Base-by-base conservation (phyloP, 306 rosid genomes). In the Dicorynia guianensis region DNA sequence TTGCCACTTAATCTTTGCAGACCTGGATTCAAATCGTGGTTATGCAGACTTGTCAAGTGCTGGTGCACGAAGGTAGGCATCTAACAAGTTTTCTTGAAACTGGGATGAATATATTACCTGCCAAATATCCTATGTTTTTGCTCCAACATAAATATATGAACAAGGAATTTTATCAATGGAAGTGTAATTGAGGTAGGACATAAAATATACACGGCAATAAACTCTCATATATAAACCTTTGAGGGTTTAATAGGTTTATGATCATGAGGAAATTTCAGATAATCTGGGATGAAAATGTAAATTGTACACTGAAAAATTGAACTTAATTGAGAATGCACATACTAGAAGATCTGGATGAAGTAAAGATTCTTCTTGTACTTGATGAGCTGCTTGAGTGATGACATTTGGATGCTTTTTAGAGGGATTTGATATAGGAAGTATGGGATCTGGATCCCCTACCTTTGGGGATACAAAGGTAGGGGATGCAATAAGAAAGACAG, bases 41-140 rank as follows among this genome's bases (percentile, higher is more conserved):
- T 75, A 75, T 79, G 73, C 60, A 13, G 82, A 75, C 71, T 60
- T 79, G 64, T 69, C 87, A 59, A 54, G 68, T 68, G 81, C 79
- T 46, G 84, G 81, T 66, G 40, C 73, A 50, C 81, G 69, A 66
- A 83, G 87, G 87, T 83, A 75, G 84, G 14, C 65, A 60, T 70
- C 33, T 42, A 48, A 34, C n/a, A 42, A 33, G 2, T 42, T 33
- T 20, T 25, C n/a, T 68, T 69, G 15, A 63, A 79, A 53, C 76
- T 40, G 9, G 18, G 36, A 42, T 75, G 47, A 56, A 44, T 43
- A 48, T 38, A 39, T 10, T 59, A 30, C 65, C 48, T 14, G 54
- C 46, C 58, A 9, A 38, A 17, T 68, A 53, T 63, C 42, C 40
- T 68, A 14, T 63, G 60, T 62, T 78, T 71, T 63, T 25, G 30